Evolutionary conservation across 2,329 filamentous ascomycete genomes (phyloP).

Genomic region (Neodidymelliopsis sp.): DNA sequence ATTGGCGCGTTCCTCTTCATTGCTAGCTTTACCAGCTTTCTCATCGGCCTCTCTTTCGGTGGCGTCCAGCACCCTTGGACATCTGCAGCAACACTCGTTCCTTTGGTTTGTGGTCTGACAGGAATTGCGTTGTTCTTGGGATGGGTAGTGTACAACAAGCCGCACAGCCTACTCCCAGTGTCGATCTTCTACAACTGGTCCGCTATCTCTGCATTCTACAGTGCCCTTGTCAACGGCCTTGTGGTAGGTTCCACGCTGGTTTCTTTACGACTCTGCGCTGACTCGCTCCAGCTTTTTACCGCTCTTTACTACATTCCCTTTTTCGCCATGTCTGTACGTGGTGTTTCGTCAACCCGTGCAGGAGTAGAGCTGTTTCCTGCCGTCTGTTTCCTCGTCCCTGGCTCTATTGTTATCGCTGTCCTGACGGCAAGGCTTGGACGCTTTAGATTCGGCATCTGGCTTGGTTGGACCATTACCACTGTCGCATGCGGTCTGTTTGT

Average conservation of each 20-base stretch:
- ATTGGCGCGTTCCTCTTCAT: slow-evolving; percentile 52
- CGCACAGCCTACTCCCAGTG: slow-evolving; percentile 48
- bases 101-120: slow-evolving; percentile 46
- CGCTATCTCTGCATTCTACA: slow-evolving; percentile 50
- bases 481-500: slow-evolving; percentile 50
- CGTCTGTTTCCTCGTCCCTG: slow-evolving; percentile 43
- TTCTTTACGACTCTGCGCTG: not conserved
- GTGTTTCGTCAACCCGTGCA: slow-evolving; percentile 42
- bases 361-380: slow-evolving; percentile 51
- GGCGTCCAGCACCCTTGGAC: slow-evolving; percentile 52
- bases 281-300: slow-evolving; percentile 47
- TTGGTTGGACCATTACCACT: slow-evolving; percentile 51
- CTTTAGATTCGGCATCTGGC: slow-evolving; percentile 53
- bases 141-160: slow-evolving; percentile 47
- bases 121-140: slow-evolving; percentile 44
- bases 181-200: slow-evolving; percentile 49
- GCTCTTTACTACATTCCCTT: slow-evolving; percentile 54
- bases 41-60: slow-evolving; percentile 55
- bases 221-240: slow-evolving; percentile 54
- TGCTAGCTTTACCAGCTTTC: slow-evolving; percentile 47
- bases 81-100: slow-evolving; percentile 50
- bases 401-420: slow-evolving; percentile 34
- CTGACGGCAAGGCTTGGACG: slow-evolving; percentile 36
- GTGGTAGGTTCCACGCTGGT: slow-evolving; percentile 42
- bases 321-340: slow-evolving; percentile 51